Evolutionary conservation across 345 rosid species (phyloP), one percentile per base, ranked within the genome.

Genomic region (Eucalyptus erythrocorys): DNA sequence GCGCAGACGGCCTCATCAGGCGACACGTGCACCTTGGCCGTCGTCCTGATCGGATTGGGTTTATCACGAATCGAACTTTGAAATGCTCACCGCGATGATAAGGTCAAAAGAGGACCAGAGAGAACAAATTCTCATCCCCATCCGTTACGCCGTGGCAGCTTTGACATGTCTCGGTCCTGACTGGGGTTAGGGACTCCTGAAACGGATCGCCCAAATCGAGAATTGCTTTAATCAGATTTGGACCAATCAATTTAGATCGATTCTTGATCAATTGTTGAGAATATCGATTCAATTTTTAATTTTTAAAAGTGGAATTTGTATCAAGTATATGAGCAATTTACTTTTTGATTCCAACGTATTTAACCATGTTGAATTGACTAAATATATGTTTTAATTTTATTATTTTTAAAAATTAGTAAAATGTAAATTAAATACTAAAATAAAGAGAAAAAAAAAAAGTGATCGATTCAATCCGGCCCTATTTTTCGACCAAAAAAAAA

Each of bases 311-410:
- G 1, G 2, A 51, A 51, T 51, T 0, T 7, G 57, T 51, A 2
- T 51, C 0, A n/a, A n/a, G n/a, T n/a, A n/a, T n/a, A n/a, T 0
- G 2, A 4, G 1, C 0, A 0, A 19, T 51, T 2, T 0, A 0
- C 26, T 51, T 51, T 51, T 0, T 7, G 1, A 51, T 51, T 51
- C 2, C 6, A 48, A 48, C 15, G 5, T 48, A 13, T 8, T 8
- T 1, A 15, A 4, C 2, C 5, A 14, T 48, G 1, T 0, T 48
- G 15, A 48, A 48, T 13, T 49, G 16, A 49, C 3, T 16, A 49
- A 6, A 14, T 49, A 19, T 51, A 7, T 0, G 19, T 19, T 51
- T 19, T 51, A 19, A 51, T 21, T 51, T 51, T 51, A 7, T 21
- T 51, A 21, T 51, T 7, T 51, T 2, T 51, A 51, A 51, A 51